Evolutionary conservation across 169 alveolate genomes (phyloP), one percentile per base, ranked within the genome.

Genomic region (Toxoplasma gondii): DNA sequence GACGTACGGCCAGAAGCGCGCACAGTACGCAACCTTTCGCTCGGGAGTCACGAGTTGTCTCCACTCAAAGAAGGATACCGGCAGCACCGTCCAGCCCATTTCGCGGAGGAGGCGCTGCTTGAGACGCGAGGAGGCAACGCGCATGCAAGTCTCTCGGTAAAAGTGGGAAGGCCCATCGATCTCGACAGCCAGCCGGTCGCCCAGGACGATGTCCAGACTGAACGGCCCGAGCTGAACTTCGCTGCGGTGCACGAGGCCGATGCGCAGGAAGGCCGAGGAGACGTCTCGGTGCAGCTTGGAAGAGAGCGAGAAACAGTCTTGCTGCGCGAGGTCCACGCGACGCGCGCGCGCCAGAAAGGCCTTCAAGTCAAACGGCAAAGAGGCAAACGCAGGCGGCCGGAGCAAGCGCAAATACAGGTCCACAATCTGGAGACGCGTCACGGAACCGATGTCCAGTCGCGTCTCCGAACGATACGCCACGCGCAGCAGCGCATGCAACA

Each of bases 181-280:
- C 80, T 86, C 92, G 92, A 86, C 81, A 34, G 81, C 43, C 29
- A 86, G 44, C 34, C 90, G 90, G 4, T 39, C 69, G 27, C 90
- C 90, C 43, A 86, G 53, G 34, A 86, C 81, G 43, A 86, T 29
- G 49, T 86, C 92, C 54, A 86, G 81, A n/a, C 81, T 29, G 92
- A 86, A 53, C n/a, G 92, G 92, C 49, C 92, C 92, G 34, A 86
- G 80, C 80, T 86, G 92, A 34, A 44, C 70, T 27, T 86, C 92
- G 45, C 92, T 49, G 43, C 49, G 92, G 45, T 86, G 92, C 5
- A 53, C 43, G 45, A 86, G 16, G 4, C 92, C 70, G 36, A 53
- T 70, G 39, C 43, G 70, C 38, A 53, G 80, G 34, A 86, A 86
- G 78, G 92, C 92, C n/a, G 45, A 29, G 31, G 92, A 86, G n/a